A percentile compares a stretch with the other conserved stretches of the same genome.
These are phyloP conservation scores for Pseudocercospora crystallina DNA, from an alignment of 2,329 filamentous ascomycete species.

Conservation along the genomic window DNA sequence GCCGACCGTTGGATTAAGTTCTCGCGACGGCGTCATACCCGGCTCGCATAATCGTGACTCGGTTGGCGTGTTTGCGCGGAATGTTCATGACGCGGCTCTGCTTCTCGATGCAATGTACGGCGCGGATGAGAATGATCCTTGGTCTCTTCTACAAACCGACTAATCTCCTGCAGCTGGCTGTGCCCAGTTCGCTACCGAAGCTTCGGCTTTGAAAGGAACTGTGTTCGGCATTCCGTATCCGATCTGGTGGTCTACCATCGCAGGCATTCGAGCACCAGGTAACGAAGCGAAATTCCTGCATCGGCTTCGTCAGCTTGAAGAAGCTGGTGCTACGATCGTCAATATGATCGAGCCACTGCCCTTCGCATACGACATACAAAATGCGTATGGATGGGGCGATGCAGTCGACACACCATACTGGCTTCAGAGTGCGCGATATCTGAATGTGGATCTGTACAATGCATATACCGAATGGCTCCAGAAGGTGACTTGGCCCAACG, in stretches of 20 bases:
- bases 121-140: conserved; percentile 3
- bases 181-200: conserved; percentile 55
- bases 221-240: conserved; percentile 70
- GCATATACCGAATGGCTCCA: conserved; percentile 10
- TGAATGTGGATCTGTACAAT: conserved; percentile 11
- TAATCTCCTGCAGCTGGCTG: conserved; percentile 59
- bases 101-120: conserved; percentile 17
- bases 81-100: conserved; percentile 17
- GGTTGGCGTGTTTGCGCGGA: conserved; percentile 16
- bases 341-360: conserved; percentile 61
- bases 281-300: conserved; percentile 6
- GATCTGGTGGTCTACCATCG: conserved; percentile 62
- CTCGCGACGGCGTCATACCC: conserved; percentile 14
- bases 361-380: conserved; percentile 8
- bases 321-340: conserved; percentile 65
- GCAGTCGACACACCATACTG: conserved; percentile 12
- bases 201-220: conserved; percentile 57
- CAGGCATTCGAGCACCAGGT: conserved; percentile 44
- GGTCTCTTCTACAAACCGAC: conserved; percentile 44
- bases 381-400: conserved; percentile 11
- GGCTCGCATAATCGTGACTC: conserved; percentile 14
- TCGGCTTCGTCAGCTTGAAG: conserved; percentile 30
- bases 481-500: conserved; percentile 8
- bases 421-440: conserved; percentile 6
- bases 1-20: conserved; percentile 19